Conservation (phyloP, 768 basidiomycete genomes). For the Auriscalpium microsporum region DNA sequence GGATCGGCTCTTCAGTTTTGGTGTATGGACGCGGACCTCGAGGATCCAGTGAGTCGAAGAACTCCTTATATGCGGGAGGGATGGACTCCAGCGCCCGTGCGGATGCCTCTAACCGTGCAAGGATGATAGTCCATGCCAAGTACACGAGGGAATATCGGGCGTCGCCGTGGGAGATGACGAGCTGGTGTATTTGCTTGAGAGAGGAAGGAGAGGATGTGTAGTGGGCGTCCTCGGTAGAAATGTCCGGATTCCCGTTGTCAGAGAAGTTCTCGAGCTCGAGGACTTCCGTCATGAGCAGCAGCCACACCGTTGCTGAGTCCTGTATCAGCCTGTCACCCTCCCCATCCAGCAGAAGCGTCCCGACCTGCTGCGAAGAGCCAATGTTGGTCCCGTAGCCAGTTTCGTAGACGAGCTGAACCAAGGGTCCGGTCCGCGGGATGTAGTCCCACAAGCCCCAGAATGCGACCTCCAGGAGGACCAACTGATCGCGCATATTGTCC, state of each 20-base stretch:
- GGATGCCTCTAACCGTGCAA: constrained; percentile 50
- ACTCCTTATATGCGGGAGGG: constrained; percentile 43
- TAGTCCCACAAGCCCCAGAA: constrained; percentile 87
- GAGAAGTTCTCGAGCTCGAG: constrained; percentile 69
- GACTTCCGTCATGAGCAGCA: constrained; percentile 70
- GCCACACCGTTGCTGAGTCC: constrained; percentile 69
- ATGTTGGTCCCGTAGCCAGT: constrained; percentile 57
- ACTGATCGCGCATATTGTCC: constrained; percentile 69
- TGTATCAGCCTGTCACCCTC: constrained; percentile 57
- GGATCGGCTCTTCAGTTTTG: constrained; percentile 49
- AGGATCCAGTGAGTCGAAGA: constrained; percentile 46
- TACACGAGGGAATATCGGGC: constrained; percentile 65
- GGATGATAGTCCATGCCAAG: constrained; percentile 78
- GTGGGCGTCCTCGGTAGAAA: constrained; percentile 39
- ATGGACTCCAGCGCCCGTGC: constrained; percentile 41
- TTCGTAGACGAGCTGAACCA: constrained; percentile 57
- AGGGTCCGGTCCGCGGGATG: constrained; percentile 51
- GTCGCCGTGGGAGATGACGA: constrained; percentile 50
- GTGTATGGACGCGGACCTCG: constrained; percentile 32
- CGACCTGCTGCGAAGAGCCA: constrained; percentile 55
- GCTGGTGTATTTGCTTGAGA: constrained; percentile 58
- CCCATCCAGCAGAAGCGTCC: constrained; percentile 62
- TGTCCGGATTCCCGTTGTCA: constrained; percentile 41
- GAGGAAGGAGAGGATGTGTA: constrained; percentile 56
- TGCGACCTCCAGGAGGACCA: constrained; percentile 74